A percentile compares a stretch with the other conserved stretches of the same genome.
These are phyloP conservation scores for Baeospora myosura DNA, from an alignment of 1,284 basidiomycete genomes.

Conservation along the genomic window DNA sequence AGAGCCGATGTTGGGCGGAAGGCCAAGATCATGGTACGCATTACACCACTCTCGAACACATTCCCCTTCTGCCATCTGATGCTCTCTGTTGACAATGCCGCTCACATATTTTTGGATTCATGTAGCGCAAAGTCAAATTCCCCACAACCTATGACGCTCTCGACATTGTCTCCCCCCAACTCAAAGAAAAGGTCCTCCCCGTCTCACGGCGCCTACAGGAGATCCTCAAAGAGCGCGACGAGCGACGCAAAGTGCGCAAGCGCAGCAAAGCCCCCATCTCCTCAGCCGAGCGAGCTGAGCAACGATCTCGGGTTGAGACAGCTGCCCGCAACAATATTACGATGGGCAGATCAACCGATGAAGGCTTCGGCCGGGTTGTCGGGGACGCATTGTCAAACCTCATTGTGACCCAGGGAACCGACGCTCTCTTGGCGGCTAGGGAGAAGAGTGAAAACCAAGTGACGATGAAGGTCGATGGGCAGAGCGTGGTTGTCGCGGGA, in stretches of 20 bases:
- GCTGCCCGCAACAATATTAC: too few species aligned
- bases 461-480: too few species aligned
- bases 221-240: slow-evolving; percentile 77
- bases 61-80: neutral
- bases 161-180: slow-evolving; percentile 76
- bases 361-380: too few species aligned
- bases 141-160: slow-evolving; percentile 81
- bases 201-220: slow-evolving; percentile 69
- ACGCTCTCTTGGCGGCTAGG: too few species aligned
- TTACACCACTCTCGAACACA: slow-evolving; percentile 1
- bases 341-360: too few species aligned
- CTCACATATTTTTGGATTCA: neutral
- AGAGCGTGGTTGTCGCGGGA: slow-evolving; percentile 20
- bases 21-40: slow-evolving; percentile 79
- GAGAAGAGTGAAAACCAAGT: too few species aligned
- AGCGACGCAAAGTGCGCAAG: slow-evolving; percentile 79
- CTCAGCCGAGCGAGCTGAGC: too few species aligned
- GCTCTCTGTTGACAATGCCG: neutral
- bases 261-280: slow-evolving; percentile 29
- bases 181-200: slow-evolving; percentile 66
- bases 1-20: slow-evolving; percentile 86
- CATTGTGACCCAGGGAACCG: too few species aligned
- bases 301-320: too few species aligned
- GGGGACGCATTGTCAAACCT: too few species aligned
- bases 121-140: slow-evolving; percentile 89